Evolutionary conservation across 805 yeast genomes (phyloP).

Genomic region (Isabelozyma gotoi): DNA sequence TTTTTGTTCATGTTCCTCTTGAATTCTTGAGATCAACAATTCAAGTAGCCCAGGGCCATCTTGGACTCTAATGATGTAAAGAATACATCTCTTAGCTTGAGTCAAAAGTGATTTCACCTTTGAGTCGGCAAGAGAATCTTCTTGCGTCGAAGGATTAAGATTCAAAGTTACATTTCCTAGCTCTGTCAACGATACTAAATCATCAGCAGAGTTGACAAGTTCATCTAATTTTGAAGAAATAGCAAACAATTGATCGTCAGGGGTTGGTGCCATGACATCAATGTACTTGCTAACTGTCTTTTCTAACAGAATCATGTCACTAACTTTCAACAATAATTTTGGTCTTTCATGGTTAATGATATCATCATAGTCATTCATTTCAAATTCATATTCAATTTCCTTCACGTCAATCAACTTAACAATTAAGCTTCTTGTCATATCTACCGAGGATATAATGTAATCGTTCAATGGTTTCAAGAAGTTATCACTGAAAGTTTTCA

Average conservation of each 20-base stretch:
- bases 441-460: slow-evolving; percentile 54
- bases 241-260: slow-evolving; percentile 56
- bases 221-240: slow-evolving; percentile 41
- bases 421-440: slow-evolving; percentile 45
- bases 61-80: slow-evolving; percentile 83
- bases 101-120: slow-evolving; percentile 60
- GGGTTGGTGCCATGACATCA: slow-evolving; percentile 45
- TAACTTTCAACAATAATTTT: slow-evolving; percentile 39
- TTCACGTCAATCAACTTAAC: slow-evolving; percentile 50
- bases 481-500: slow-evolving; percentile 69
- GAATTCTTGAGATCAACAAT: slow-evolving; percentile 64
- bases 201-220: slow-evolving; percentile 35
- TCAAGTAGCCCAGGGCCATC: slow-evolving; percentile 66
- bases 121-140: slow-evolving; percentile 51
- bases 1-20: slow-evolving; percentile 64
- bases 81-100: slow-evolving; percentile 79
- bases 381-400: slow-evolving; percentile 59
- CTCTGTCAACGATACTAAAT: slow-evolving; percentile 49
- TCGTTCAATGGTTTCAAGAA: slow-evolving; percentile 81
- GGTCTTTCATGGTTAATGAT: slow-evolving; percentile 52
- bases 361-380: slow-evolving; percentile 68
- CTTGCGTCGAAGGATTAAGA: slow-evolving; percentile 52
- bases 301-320: slow-evolving; percentile 48
- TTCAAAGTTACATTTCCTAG: slow-evolving; percentile 54
- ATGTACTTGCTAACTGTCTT: slow-evolving; percentile 41